Evolutionary conservation across 1,284 basidiomycete genomes (phyloP).

Genomic region (Ceratobasidium theobromae): DNA sequence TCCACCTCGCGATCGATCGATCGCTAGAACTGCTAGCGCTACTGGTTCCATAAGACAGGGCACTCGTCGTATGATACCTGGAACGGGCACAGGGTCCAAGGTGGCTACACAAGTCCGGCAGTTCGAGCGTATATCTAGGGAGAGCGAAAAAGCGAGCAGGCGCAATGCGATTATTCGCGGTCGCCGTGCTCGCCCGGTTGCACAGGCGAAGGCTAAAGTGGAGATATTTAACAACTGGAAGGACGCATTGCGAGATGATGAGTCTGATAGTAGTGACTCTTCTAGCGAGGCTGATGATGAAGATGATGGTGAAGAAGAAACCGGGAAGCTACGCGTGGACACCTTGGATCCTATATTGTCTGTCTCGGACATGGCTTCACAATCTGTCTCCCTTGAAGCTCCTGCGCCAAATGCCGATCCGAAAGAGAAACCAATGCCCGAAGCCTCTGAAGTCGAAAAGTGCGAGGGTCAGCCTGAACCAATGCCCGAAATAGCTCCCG

Average conservation of each 20-base stretch:
- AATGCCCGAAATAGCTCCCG: slow-evolving; percentile 44
- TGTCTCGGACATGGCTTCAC: slow-evolving; percentile 2
- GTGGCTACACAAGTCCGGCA: slow-evolving; percentile 76
- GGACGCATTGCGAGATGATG: slow-evolving; percentile 80
- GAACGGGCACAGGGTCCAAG: slow-evolving; percentile 52
- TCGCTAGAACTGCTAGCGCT: slow-evolving; percentile 9
- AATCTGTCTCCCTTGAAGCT: background rate
- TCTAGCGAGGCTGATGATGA: slow-evolving; percentile 90
- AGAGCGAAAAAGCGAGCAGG: slow-evolving; percentile 62
- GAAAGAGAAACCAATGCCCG: background rate
- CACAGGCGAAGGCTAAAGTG: slow-evolving; percentile 84
- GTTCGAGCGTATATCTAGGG: slow-evolving; percentile 62
- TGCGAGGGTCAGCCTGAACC: background rate
- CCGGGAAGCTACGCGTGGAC: slow-evolving; percentile 7
- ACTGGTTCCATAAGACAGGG: slow-evolving; percentile 11
- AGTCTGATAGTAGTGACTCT: slow-evolving; percentile 58
- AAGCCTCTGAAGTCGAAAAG: background rate
- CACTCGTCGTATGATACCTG: slow-evolving; percentile 30
- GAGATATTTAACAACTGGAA: slow-evolving; percentile 89
- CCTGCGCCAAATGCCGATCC: background rate
- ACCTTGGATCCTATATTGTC: slow-evolving; percentile 27
- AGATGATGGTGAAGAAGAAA: slow-evolving; percentile 54
- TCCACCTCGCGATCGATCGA: slow-evolving; percentile 29
- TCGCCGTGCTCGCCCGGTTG: slow-evolving; percentile 89
- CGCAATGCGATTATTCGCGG: slow-evolving; percentile 81